Base-by-base conservation (phyloP, 1,139 yeast species). In the Taphrina populina region DNA sequence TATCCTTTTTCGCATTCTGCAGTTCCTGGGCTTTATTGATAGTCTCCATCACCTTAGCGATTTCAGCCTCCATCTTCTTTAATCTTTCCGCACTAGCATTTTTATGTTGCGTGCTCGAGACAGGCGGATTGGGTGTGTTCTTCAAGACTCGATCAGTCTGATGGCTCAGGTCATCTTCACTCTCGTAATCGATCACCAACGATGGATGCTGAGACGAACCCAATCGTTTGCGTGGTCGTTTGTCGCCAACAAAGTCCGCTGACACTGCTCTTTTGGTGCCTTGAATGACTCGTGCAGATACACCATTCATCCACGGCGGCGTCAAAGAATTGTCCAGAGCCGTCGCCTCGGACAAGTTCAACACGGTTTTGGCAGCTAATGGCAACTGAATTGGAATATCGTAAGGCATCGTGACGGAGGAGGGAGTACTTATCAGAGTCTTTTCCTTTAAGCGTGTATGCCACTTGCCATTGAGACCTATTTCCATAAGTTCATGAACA, bases 141-240 rank as follows among this genome's bases (percentile, higher is more conserved):
- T n/a, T n/a, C n/a, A n/a, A n/a, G n/a, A n/a, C n/a, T n/a, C n/a
- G n/a, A n/a, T n/a, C n/a, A n/a, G n/a, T n/a, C n/a, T n/a, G n/a
- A n/a, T n/a, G n/a, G n/a, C n/a, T n/a, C n/a, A n/a, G n/a, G n/a
- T 37, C 54, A 23, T 49, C 54, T 2, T 49, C 54, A 23, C 46
- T 39, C 5, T 39, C 54, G 5, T 39, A 23, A 7, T 39, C 40
- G 15, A 49, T 49, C 2, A 49, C 54, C 11, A 49, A 30, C 21
- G 54, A 10, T 11, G 44, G 19, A 32, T 49, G 46, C n/a, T 29
- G 24, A 13, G 19, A 10, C 5, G 30, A 27, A 15, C 54, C 54
- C 5, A 49, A 21, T 6, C 27, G 36, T 11, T 43, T 43, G 11
- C 10, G 27, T n/a, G 47, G 47, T n/a, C 47, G 47, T 13, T 20